phyloP scores from a whole-genome alignment of 306 rosid species.

The Fagus crenata region DNA sequence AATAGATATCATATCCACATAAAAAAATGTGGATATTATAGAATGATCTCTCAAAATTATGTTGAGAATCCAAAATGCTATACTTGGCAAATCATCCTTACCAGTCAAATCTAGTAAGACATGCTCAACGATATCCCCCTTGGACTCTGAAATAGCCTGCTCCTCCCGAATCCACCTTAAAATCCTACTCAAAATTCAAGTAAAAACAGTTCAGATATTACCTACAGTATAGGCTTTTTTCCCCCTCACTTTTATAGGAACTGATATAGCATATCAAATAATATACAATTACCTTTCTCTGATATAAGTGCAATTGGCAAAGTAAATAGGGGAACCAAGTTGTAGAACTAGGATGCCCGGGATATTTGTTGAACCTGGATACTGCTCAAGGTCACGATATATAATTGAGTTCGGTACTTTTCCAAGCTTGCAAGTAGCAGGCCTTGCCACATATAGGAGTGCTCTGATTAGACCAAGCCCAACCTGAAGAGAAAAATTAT shows the following conservation, averaged over 20 bases:
- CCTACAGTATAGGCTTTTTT: neutral
- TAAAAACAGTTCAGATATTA: neutral
- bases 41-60: neutral
- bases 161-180: slow-evolving; percentile 69
- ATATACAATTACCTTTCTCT: slow-evolving; percentile 59
- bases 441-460: slow-evolving; percentile 81
- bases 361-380: slow-evolving; percentile 34
- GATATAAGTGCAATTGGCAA: slow-evolving; percentile 62
- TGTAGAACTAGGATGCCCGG: slow-evolving; percentile 62
- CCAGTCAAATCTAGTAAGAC: slow-evolving; percentile 75
- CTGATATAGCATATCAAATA: neutral
- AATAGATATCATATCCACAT: no score
- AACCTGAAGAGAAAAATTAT: slow-evolving; percentile 45
- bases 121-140: slow-evolving; percentile 41
- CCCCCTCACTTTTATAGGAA: neutral
- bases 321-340: slow-evolving; percentile 87
- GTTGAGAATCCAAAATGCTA: neutral
- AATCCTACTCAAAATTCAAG: slow-evolving; percentile 45
- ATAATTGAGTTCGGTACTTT: slow-evolving; percentile 46
- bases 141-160: slow-evolving; percentile 18
- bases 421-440: slow-evolving; percentile 74
- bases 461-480: slow-evolving; percentile 67
- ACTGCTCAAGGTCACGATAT: slow-evolving; percentile 72
- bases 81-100: no score
- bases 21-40: no score